Base-by-base conservation (phyloP, 345 rosid genomes). In the Orychophragmus violaceus region DNA sequence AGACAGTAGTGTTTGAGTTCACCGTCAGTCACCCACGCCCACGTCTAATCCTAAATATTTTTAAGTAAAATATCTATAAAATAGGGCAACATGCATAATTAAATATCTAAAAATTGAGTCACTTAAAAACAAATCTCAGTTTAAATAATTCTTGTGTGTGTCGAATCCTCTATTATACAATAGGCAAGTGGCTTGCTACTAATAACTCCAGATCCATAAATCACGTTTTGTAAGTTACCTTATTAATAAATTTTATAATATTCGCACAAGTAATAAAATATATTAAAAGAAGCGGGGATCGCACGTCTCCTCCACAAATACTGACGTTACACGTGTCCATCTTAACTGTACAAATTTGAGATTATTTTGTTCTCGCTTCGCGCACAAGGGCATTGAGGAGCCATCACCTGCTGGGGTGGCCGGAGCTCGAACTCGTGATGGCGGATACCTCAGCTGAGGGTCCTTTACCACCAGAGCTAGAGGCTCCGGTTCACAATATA, bases 171-270 rank as follows among this genome's bases (percentile, higher is more conserved):
- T 2, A 6, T 2, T 17, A 17, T 18, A 17, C 18, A 45, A 8
- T 44, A 44, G 13, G 24, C 24, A 18, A 45, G 50, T 45, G 50
- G 50, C 50, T 45, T 45, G 21, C 48, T 42, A 41, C 19, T 8
- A 35, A 1, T 21, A 45, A 48, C 64, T 49, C 57, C 57, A 8
- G 10, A 50, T 32, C 42, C 28, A 46, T 35, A 58, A 36, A 49
- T 49, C 66, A 69, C 73, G 73, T 69, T 69, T 68, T 68, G 27
- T 46, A 42, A n/a, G 6, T 41, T 41, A 36, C 16, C 42, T 10
- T n/a, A n/a, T n/a, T 37, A 9, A 8, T 8, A 3, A 8, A 32
- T 32, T 32, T 32, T 8, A 35, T 1, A 33, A 35, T 10, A 12
- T 14, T 35, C 13, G 41, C 41, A 36, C 41, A n/a, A 11, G 16